A percentile compares a stretch with the other conserved stretches of the same genome.
Conservation (phyloP, 2,329 filamentous ascomycete species). For the Cadophora gregata region DNA sequence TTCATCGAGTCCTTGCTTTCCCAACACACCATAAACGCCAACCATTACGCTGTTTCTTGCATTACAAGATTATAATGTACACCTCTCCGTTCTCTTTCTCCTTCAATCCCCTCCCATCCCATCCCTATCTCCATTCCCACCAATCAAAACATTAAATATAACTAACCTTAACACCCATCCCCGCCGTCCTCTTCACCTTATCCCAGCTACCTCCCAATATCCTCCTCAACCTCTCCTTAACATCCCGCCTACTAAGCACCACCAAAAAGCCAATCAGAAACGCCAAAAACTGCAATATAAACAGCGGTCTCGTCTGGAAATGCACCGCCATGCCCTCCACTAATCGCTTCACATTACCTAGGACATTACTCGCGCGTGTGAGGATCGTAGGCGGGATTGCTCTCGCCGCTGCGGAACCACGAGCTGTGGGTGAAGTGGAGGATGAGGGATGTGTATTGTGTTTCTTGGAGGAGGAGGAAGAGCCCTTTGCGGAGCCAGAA, state of each 20-base stretch:
- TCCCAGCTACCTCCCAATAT: conserved; percentile 74
- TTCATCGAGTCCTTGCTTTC: not conserved
- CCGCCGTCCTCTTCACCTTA: conserved; percentile 59
- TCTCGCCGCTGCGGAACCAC: conserved; percentile 27
- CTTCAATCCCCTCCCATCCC: not conserved
- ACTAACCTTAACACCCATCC: conserved; percentile 97
- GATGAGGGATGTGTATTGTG: conserved; percentile 6
- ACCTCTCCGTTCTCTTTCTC: conserved; percentile 3
- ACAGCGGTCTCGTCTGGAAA: conserved; percentile 61
- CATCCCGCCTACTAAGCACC: conserved; percentile 74
- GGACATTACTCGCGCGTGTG: conserved; percentile 54
- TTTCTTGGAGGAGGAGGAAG: conserved; percentile 46
- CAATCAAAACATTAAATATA: conserved; percentile 73
- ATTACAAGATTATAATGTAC: conserved; percentile 23
- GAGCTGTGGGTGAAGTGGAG: conserved; percentile 31
- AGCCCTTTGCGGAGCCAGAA: conserved; percentile 42
- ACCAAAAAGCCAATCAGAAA: conserved; percentile 82
- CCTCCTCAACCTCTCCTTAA: conserved; percentile 75
- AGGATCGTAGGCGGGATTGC: conserved; percentile 38
- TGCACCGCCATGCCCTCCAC: conserved; percentile 57
- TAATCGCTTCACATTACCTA: conserved; percentile 57
- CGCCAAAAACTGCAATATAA: conserved; percentile 69
- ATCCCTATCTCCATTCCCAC: not conserved
- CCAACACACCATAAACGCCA: not conserved
- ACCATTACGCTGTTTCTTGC: not conserved